Evolutionary conservation across 2,329 filamentous ascomycete species (phyloP).

Genomic region (Xylaria sp.): DNA sequence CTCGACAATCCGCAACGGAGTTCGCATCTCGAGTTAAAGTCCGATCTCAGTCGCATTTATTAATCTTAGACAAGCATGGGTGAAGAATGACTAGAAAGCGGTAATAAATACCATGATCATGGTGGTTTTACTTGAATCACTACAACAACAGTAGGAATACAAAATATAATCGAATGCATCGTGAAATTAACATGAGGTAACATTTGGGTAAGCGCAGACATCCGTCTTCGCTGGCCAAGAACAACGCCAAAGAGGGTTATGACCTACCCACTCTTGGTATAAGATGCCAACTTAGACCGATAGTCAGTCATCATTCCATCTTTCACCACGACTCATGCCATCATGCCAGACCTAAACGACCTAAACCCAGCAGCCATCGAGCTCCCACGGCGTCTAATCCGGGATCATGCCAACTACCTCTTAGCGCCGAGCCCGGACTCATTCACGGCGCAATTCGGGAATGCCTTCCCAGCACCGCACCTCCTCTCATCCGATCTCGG

Average conservation of each 20-base stretch:
- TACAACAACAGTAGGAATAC: too few relatives aligned
- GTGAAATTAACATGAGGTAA: not conserved
- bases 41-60: not conserved
- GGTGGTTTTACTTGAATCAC: not conserved
- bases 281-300: not conserved
- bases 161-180: not conserved
- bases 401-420: constrained; percentile 20
- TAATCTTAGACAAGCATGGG: not conserved
- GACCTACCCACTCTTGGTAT: not conserved
- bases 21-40: not conserved
- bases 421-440: constrained; percentile 23
- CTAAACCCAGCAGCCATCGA: not conserved
- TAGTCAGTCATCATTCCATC: not conserved
- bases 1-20: not conserved
- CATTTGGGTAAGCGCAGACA: constrained; percentile 6
- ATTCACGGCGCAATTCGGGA: constrained; percentile 30
- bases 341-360: constrained; percentile 15
- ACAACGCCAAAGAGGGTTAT: constrained; percentile 1
- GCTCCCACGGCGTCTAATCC: constrained; percentile 12
- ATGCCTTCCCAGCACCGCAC: constrained; percentile 26
- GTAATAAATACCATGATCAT: not conserved
- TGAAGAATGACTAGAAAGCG: not conserved
- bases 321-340: not conserved
- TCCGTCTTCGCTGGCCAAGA: not conserved
- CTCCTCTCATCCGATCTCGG: constrained; percentile 35